A percentile compares a stretch with the other conserved stretches of the same genome.
phyloP scores from a whole-genome alignment of 2,329 filamentous ascomycete genomes.

The Calonectria pauciramosa region DNA sequence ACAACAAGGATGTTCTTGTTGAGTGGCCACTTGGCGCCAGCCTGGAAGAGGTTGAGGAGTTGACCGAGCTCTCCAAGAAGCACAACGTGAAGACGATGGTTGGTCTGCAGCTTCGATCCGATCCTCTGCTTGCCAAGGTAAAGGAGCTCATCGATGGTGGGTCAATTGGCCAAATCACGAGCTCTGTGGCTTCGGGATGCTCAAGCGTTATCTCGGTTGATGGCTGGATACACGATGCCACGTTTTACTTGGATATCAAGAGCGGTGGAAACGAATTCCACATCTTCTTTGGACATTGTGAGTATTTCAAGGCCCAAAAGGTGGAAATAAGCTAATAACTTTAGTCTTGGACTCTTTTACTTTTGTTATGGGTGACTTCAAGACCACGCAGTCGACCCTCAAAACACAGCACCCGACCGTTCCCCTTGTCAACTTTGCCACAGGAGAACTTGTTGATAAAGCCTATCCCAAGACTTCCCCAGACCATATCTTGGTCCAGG shows the following conservation, averaged over 20 bases:
- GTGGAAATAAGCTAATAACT: background rate
- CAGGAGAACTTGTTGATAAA: background rate
- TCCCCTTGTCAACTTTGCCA: background rate
- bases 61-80: conserved; percentile 51
- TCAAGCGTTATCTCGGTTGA: conserved; percentile 13
- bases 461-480: conserved; percentile 13
- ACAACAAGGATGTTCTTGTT: conserved; percentile 45
- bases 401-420: conserved; percentile 5
- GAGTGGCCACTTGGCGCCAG: conserved; percentile 40
- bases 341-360: conserved; percentile 24
- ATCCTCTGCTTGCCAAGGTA: conserved; percentile 50
- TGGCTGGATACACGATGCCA: background rate
- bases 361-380: conserved; percentile 16
- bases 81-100: conserved; percentile 56
- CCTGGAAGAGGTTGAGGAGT: conserved; percentile 52
- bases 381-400: conserved; percentile 17
- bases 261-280: conserved; percentile 22
- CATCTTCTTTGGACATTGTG: conserved; percentile 28
- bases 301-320: background rate
- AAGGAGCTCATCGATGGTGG: conserved; percentile 32
- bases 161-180: conserved; percentile 24
- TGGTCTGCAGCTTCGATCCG: conserved; percentile 61
- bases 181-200: conserved; percentile 18
- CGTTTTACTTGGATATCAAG: conserved; percentile 21
- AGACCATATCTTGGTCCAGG: conserved; percentile 23